phyloP scores from a whole-genome alignment of 2,329 filamentous ascomycete species.

The Penicillium fuscoglaucum region DNA sequence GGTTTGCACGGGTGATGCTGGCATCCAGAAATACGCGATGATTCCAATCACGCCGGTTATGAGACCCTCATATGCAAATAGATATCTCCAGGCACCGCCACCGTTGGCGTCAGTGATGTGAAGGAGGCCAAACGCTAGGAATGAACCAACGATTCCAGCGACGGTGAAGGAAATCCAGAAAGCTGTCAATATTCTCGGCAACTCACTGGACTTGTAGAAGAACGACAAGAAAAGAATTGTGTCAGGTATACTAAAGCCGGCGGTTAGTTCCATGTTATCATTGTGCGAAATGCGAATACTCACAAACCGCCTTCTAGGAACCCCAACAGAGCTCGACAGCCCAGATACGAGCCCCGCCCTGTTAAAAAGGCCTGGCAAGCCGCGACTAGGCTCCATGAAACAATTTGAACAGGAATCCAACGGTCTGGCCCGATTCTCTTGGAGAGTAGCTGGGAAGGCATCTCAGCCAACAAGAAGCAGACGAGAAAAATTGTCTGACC shows the following conservation, averaged over 20 bases:
- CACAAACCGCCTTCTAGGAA: constrained; percentile 4
- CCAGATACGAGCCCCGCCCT: neutral
- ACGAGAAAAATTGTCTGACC: constrained; percentile 30
- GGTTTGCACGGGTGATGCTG: constrained; percentile 63
- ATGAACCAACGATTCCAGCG: constrained; percentile 52
- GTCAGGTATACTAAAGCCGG: neutral
- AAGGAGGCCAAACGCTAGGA: constrained; percentile 1
- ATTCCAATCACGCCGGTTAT: constrained; percentile 4
- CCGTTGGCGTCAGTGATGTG: constrained; percentile 3
- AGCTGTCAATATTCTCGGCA: constrained; percentile 63
- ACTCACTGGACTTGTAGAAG: constrained; percentile 67
- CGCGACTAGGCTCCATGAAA: constrained; percentile 41
- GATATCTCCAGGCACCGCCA: constrained; percentile 2
- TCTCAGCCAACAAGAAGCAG: constrained; percentile 46
- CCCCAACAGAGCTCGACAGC: neutral
- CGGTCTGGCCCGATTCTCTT: constrained; percentile 46
- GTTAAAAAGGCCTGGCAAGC: constrained; percentile 4
- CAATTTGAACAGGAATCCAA: constrained; percentile 58
- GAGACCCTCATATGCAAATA: constrained; percentile 3
- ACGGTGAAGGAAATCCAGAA: constrained; percentile 65
- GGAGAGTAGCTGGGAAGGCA: constrained; percentile 58
- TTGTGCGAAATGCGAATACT: neutral
- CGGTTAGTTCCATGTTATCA: neutral
- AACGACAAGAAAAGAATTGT: constrained; percentile 60
- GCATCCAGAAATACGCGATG: constrained; percentile 53